phyloP scores from a whole-genome alignment of 139 green algal species.

The Chlamydomonas eustigma region DNA sequence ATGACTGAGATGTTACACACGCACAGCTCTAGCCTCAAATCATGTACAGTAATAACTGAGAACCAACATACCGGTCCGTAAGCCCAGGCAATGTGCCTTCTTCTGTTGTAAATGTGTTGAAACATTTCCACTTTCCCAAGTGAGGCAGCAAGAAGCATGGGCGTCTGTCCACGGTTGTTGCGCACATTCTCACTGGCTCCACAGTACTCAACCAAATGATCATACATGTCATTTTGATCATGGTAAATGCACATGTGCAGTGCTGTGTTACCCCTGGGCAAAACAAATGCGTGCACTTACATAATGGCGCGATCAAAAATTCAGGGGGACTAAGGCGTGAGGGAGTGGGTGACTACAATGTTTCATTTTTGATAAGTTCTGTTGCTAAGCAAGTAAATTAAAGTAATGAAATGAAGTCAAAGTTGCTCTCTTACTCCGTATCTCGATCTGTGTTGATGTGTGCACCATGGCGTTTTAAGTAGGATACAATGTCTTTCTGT shows the following conservation, averaged over 20 bases:
- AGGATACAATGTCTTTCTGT: conserved; percentile 54
- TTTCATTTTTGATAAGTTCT: too few relatives aligned
- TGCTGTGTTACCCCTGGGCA: conserved; percentile 42
- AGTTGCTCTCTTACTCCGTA: conserved; percentile 21
- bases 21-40: too few relatives aligned
- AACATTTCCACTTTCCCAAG: conserved; percentile 47
- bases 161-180: conserved; percentile 40
- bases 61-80: conserved; percentile 51
- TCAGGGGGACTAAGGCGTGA: too few relatives aligned
- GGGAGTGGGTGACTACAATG: too few relatives aligned
- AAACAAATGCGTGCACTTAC: too few relatives aligned
- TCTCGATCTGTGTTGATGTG: conserved; percentile 46
- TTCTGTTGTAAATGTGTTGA: conserved; percentile 58
- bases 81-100: conserved; percentile 38
- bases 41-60: too few relatives aligned
- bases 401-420: too few relatives aligned
- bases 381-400: too few relatives aligned
- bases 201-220: conserved; percentile 53
- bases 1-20: too few relatives aligned
- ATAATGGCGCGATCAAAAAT: too few relatives aligned
- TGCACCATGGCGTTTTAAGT: conserved; percentile 52
- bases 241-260: conserved; percentile 47
- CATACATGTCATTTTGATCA: conserved; percentile 55
- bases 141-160: conserved; percentile 45
- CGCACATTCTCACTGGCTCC: conserved; percentile 32